phyloP scores from a whole-genome alignment of 352 stramenopile species.

The Thalassiosira livingstoniorum region DNA sequence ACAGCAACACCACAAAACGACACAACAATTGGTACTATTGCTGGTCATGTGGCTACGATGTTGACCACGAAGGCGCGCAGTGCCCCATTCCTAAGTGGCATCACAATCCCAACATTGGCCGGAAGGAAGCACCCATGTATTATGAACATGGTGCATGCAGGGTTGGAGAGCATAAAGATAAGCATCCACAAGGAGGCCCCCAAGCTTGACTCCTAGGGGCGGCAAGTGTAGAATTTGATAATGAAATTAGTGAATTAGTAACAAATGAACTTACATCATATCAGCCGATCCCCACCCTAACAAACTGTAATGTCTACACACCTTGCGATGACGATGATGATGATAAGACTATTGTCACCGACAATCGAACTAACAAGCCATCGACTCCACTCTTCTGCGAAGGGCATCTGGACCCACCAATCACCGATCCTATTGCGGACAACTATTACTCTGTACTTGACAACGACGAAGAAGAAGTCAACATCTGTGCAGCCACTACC shows the following conservation, averaged over 20 bases:
- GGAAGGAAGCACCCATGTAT: too few species aligned
- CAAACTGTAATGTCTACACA: not conserved
- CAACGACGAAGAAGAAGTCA: not conserved
- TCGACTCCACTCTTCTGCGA: too few species aligned
- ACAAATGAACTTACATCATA: not conserved
- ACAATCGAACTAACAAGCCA: not conserved
- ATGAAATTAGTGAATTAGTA: not conserved
- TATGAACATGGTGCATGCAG: too few species aligned
- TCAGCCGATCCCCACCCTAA: not conserved
- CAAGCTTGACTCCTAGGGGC: not conserved
- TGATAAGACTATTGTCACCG: not conserved
- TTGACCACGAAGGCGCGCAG: not conserved
- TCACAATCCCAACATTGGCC: conserved; percentile 43
- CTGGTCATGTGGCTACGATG: conserved; percentile 6
- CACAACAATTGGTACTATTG: not conserved
- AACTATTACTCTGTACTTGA: not conserved
- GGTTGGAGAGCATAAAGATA: too few species aligned
- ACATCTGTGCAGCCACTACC: conserved; percentile 14
- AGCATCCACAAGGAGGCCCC: not conserved
- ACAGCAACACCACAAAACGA: not conserved
- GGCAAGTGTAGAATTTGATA: not conserved
- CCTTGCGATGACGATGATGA: not conserved
- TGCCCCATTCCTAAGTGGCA: too few species aligned
- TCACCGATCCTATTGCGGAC: not conserved
- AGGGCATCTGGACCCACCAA: not conserved